A percentile compares a stretch with the other conserved stretches of the same genome.
These are phyloP conservation scores for Pterulicium gracile DNA, from an alignment of 1,284 basidiomycete species.

Conservation along the genomic window DNA sequence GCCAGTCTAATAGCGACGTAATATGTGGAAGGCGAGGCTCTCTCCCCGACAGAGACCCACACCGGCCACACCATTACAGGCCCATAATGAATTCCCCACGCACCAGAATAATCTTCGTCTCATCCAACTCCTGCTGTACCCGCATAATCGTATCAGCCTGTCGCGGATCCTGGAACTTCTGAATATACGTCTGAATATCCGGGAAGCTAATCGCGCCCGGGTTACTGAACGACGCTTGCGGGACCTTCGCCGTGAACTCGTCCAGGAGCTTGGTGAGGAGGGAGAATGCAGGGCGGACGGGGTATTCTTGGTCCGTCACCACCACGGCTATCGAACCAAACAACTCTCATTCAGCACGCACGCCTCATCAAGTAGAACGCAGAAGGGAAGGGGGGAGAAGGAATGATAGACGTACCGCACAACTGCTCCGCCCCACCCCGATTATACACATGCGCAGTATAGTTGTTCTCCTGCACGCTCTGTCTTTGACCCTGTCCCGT, in stretches of 20 bases:
- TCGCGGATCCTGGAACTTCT: slow-evolving; percentile 95
- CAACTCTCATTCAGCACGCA: slow-evolving; percentile 6
- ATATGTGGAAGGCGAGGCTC: slow-evolving; percentile 4
- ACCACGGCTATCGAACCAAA: slow-evolving; percentile 59
- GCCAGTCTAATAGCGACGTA: slow-evolving; percentile 2
- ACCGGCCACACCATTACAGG: not conserved
- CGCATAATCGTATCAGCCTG: slow-evolving; percentile 99
- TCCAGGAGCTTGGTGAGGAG: slow-evolving; percentile 92
- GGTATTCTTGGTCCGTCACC: slow-evolving; percentile 94
- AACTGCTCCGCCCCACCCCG: slow-evolving; percentile 70
- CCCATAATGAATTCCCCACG: slow-evolving; percentile 18
- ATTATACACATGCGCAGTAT: slow-evolving; percentile 91
- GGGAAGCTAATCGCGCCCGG: slow-evolving; percentile 58
- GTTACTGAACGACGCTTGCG: slow-evolving; percentile 53
- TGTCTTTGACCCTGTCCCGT: slow-evolving; percentile 83
- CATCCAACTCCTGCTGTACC: slow-evolving; percentile 96
- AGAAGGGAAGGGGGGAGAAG: slow-evolving; percentile 1
- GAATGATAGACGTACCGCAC: slow-evolving; percentile 54
- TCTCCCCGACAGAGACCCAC: slow-evolving; percentile 4
- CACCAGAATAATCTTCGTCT: slow-evolving; percentile 97
- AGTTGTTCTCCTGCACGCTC: slow-evolving; percentile 91
- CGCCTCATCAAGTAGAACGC: not conserved
- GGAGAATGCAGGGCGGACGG: slow-evolving; percentile 92
- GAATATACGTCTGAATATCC: slow-evolving; percentile 71
- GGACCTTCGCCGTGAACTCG: slow-evolving; percentile 80